Conservation (phyloP, 345 rosid species). For the Carallia brachiata region DNA sequence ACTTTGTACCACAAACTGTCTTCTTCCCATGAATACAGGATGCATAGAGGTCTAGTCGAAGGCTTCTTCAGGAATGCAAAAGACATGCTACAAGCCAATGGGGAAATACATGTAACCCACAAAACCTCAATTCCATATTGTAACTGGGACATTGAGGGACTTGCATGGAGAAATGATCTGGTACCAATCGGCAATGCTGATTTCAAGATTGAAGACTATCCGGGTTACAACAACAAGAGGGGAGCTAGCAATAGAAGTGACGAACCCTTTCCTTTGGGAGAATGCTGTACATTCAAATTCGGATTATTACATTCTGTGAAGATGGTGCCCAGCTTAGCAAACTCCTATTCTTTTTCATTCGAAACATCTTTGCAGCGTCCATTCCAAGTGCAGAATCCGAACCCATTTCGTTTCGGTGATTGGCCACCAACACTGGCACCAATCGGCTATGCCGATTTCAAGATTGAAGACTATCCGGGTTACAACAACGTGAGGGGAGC, state of each 20-base stretch:
- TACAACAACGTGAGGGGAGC: conserved; percentile 53
- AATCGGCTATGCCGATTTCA: neutral
- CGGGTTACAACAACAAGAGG: conserved; percentile 50
- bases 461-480: conserved; percentile 44
- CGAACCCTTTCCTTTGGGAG: conserved; percentile 44
- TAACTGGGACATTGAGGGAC: conserved; percentile 51
- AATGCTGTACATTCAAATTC: conserved; percentile 53
- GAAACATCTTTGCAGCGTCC: neutral
- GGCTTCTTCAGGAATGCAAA: conserved; percentile 49
- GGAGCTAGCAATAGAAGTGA: conserved; percentile 51
- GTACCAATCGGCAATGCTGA: conserved; percentile 19
- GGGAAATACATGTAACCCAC: conserved; percentile 62
- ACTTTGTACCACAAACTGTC: neutral
- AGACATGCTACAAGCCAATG: conserved; percentile 35
- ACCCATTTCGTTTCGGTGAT: too few relatives aligned
- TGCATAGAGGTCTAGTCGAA: conserved; percentile 40
- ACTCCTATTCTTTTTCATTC: neutral
- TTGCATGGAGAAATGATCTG: conserved; percentile 40
- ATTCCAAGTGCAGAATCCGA: neutral
- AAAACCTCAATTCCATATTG: conserved; percentile 46
- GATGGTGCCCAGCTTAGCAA: neutral
- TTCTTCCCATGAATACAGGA: conserved; percentile 30
- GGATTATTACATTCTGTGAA: conserved; percentile 17
- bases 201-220: conserved; percentile 42
- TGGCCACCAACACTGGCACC: neutral